These are phyloP conservation scores for Trichoderma oligosporum DNA, from an alignment of 2,329 filamentous ascomycete genomes.

Conservation along the genomic window DNA sequence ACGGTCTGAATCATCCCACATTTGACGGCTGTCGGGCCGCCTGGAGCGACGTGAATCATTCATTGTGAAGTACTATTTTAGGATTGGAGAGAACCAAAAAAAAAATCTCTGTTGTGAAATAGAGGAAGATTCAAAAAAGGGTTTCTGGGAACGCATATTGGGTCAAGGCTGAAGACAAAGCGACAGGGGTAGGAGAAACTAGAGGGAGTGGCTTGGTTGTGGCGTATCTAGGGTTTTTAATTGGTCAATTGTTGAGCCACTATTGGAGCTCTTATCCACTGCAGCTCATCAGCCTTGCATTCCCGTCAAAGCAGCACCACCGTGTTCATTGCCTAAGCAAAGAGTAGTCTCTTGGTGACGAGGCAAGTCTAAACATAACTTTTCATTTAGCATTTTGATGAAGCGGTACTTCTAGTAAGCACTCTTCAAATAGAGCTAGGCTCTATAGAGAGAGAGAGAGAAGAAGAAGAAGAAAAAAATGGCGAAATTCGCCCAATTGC, in stretches of 20 bases:
- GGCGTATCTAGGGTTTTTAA: background rate
- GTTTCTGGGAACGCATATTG: background rate
- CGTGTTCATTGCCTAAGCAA: slow-evolving; percentile 12
- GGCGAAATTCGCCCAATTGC: slow-evolving; percentile 33
- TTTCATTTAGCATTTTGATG: background rate
- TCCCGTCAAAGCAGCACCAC: slow-evolving; percentile 7
- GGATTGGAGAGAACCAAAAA: background rate
- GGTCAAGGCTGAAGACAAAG: slow-evolving; percentile 14
- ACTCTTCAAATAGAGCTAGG: slow-evolving; percentile 9
- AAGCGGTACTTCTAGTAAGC: background rate
- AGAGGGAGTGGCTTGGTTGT: slow-evolving; percentile 12
- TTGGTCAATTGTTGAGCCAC: background rate
- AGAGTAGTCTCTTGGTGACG: background rate
- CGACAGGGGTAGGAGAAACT: background rate
- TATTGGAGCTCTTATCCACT: background rate
- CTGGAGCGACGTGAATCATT: slow-evolving; percentile 34
- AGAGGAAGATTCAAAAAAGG: background rate
- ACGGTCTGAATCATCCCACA: slow-evolving; percentile 56
- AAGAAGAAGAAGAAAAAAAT: slow-evolving; percentile 22
- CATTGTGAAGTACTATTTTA: slow-evolving; percentile 26
- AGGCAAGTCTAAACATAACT: background rate
- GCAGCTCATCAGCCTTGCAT: slow-evolving; percentile 19
- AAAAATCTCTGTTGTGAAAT: background rate
- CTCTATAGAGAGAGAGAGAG: background rate
- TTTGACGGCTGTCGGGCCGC: slow-evolving; percentile 52